Evolutionary conservation across 129 eudicot genomes (phyloP), one percentile per base, ranked within the genome.

Genomic region (Artemisia tridentata): DNA sequence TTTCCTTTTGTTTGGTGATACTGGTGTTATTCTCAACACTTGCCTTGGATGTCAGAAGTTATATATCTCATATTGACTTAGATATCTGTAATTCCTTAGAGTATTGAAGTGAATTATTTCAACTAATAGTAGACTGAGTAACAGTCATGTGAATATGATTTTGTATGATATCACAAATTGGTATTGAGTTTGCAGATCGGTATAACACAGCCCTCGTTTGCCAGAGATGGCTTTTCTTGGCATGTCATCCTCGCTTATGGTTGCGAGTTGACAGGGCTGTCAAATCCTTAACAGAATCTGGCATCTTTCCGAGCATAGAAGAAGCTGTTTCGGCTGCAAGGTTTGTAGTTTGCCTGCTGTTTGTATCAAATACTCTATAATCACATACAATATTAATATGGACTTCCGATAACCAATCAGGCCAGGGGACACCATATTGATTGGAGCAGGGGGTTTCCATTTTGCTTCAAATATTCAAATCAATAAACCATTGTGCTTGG

Each of bases 161-260:
- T 67, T 41, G 43, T 72, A 48, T 80, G 49, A 78, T 79, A 62
- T 86, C 86, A 80, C 68, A 65, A 56, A 51, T 80, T 72, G 75
- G 38, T 84, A 72, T 79, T 82, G 97, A 86, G 96, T 69, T 91
- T 89, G 96, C 98, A 93, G 98, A 93, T 89, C 92, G 98, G 86
- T 85, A 93, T 93, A 93, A 89, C 89, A 81, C 98, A 77, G 98
- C 98, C 92, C 97, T 89, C 84, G 98, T 93, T 93, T 93, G 98
- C 98, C 92, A 84, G 90, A 89, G 98, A 93, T 93, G 98, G 98
- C 86, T 76, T 55, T 92, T 92, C 82, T 80, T 92, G 78, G 98
- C 98, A 45, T 92, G 98, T 70, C 98, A 92, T 67, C 98, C 98
- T 71, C 92, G 90, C 38, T 80, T 86, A 47, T 92, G 98, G 98